Evolutionary conservation across 768 basidiomycete genomes (phyloP).

Genomic region (Vararia minispora): DNA sequence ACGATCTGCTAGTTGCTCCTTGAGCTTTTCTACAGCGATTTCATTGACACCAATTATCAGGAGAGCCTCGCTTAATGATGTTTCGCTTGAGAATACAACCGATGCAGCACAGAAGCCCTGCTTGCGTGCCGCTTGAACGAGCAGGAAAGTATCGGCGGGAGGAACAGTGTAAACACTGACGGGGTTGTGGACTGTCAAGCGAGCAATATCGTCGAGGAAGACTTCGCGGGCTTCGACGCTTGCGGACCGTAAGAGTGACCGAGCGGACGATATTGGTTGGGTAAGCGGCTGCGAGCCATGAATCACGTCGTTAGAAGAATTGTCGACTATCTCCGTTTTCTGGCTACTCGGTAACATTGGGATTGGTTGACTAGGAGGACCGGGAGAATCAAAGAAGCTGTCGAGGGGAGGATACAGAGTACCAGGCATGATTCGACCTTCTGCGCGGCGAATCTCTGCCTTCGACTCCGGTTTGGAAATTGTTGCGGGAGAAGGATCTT

Average conservation of each 20-base stretch:
- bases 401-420: constrained; percentile 7
- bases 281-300: not conserved
- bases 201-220: constrained; percentile 11
- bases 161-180: constrained; percentile 11
- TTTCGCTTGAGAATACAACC: constrained; percentile 1
- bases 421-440: constrained; percentile 13
- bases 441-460: constrained; percentile 1
- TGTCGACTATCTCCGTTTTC: constrained; percentile 1
- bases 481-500: constrained; percentile 2
- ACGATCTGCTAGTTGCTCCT: constrained; percentile 5
- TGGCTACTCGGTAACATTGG: not conserved
- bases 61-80: constrained; percentile 6
- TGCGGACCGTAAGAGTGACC: constrained; percentile 8
- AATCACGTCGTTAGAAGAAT: no score
- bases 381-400: constrained; percentile 6
- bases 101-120: constrained; percentile 11
- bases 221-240: constrained; percentile 9
- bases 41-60: constrained; percentile 12
- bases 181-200: constrained; percentile 9
- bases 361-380: not conserved
- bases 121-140: constrained; percentile 8
- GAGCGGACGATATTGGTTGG: not conserved
- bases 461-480: not conserved
- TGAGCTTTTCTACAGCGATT: constrained; percentile 8
- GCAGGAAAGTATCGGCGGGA: constrained; percentile 3